These are phyloP conservation scores for Arachis monticola DNA, from an alignment of 331 rosid genomes.

Conservation along the genomic window DNA sequence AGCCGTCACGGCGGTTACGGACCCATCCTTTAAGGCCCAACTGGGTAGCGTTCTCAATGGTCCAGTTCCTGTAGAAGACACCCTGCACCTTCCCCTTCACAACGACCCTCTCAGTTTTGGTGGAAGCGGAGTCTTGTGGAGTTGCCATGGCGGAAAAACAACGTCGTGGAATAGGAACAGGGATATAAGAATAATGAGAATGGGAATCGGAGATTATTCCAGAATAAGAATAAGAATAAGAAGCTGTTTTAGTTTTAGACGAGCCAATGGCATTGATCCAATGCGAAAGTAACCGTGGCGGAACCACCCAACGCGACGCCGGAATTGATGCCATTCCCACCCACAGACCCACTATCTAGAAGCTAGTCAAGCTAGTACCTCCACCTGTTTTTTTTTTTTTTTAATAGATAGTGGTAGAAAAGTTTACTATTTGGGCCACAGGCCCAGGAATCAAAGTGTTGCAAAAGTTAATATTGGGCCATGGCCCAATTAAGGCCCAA, in stretches of 20 bases:
- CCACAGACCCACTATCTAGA: not conserved
- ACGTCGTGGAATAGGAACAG: constrained; percentile 47
- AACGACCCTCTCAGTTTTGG: constrained; percentile 85
- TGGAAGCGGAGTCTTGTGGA: constrained; percentile 44
- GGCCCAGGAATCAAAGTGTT: not conserved
- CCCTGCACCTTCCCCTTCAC: constrained; percentile 93
- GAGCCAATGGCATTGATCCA: constrained; percentile 37
- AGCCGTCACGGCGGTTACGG: constrained; percentile 76
- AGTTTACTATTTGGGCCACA: not conserved
- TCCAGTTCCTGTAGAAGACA: constrained; percentile 83
- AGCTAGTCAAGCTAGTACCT: not conserved
- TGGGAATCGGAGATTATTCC: constrained; percentile 60
- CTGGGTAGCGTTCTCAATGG: constrained; percentile 61
- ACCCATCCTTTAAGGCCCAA: constrained; percentile 88
- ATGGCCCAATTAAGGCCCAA: constrained; percentile 23
- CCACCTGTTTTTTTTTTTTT: not conserved
- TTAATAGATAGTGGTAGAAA: not conserved
- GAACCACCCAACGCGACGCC: constrained; percentile 21
- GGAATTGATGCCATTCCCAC: constrained; percentile 41
- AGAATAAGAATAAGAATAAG: not conserved
- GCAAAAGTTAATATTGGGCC: not conserved
- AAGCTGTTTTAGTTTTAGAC: not conserved
- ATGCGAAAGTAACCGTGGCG: constrained; percentile 43
- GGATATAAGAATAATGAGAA: constrained; percentile 44
- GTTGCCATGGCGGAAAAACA: constrained; percentile 54